A percentile compares a stretch with the other conserved stretches of the same genome.
These are phyloP conservation scores for Pichia sporocuriosa DNA, from an alignment of 805 yeast genomes.

Conservation along the genomic window DNA sequence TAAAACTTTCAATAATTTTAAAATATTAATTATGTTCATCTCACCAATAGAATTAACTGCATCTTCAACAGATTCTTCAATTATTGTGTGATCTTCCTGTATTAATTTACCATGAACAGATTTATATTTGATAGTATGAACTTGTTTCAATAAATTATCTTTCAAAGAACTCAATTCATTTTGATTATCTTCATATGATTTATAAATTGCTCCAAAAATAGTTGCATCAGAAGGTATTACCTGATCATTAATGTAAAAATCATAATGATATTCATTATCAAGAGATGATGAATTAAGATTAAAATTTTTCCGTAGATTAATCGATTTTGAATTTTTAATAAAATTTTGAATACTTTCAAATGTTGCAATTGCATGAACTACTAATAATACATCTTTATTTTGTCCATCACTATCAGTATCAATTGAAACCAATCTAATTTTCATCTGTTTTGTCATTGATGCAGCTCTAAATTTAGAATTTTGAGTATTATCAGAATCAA, in stretches of 20 bases:
- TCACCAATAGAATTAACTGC: constrained; percentile 29
- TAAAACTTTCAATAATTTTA: constrained; percentile 43
- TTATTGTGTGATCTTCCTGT: constrained; percentile 38
- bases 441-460: constrained; percentile 66
- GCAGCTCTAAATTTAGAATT: constrained; percentile 37
- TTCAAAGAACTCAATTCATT: constrained; percentile 29
- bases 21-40: constrained; percentile 31
- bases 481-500: constrained; percentile 30
- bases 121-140: constrained; percentile 39
- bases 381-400: constrained; percentile 31
- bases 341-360: constrained; percentile 46
- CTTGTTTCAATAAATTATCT: constrained; percentile 30
- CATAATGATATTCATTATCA: constrained; percentile 34
- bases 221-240: constrained; percentile 60
- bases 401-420: constrained; percentile 28
- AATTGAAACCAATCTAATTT: constrained; percentile 43
- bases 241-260: constrained; percentile 53
- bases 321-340: constrained; percentile 26
- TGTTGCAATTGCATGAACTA: constrained; percentile 57
- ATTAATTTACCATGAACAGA: constrained; percentile 54
- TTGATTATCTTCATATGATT: constrained; percentile 13
- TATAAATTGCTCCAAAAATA: constrained; percentile 66
- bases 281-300: constrained; percentile 14
- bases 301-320: neutral
- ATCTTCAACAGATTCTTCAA: constrained; percentile 23